Evolutionary conservation across 106 monocot genomes (phyloP), one percentile per base, ranked within the genome.

Genomic region (Dendrobium officinale): DNA sequence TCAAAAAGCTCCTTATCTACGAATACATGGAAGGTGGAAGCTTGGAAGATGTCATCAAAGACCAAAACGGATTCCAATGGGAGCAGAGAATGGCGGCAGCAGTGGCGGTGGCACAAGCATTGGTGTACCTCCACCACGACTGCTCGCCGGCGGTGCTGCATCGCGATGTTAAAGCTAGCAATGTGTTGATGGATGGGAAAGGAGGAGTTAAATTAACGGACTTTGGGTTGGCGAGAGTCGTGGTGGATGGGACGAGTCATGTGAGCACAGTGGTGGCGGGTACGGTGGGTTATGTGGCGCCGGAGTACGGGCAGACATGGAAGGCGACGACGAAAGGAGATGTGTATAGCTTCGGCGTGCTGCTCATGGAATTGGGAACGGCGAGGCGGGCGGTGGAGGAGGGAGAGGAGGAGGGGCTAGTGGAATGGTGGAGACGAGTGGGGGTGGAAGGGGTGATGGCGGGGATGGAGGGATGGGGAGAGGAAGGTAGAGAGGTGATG

Each of bases 261-360:
- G 92, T 93, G 26, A 95, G 90, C 82, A 95, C 95, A 41, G 75
- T 89, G 80, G 86, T 92, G 59, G 95, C 95, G 0, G 95, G 95
- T 29, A 95, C 95, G 29, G 91, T 93, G 29, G 95, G 95, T 11
- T 95, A 95, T 77, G 95, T 95, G 72, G 95, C 95, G 16, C 95
- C 95, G 24, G 95, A 95, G 76, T 92, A 95, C 72, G 86, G 83
- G 4, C 85, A 86, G 15, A 91, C 86, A 72, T 90, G 95, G 84
- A 82, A 77, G 67, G 95, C 90, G 2, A 93, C 92, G 41, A 89
- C 95, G 24, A 87, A 85, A 67, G 95, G 91, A 19, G 95, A 95
- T 81, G 95, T 93, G 79, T 95, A 95, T 47, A 95, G 95, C 51
- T 95, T 85, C 33, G 92, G 95, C 9, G 91, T 95, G 75, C 58